Base-by-base conservation (phyloP, 2,329 filamentous ascomycete genomes). In the Paracorniculantispora psalliotae region DNA sequence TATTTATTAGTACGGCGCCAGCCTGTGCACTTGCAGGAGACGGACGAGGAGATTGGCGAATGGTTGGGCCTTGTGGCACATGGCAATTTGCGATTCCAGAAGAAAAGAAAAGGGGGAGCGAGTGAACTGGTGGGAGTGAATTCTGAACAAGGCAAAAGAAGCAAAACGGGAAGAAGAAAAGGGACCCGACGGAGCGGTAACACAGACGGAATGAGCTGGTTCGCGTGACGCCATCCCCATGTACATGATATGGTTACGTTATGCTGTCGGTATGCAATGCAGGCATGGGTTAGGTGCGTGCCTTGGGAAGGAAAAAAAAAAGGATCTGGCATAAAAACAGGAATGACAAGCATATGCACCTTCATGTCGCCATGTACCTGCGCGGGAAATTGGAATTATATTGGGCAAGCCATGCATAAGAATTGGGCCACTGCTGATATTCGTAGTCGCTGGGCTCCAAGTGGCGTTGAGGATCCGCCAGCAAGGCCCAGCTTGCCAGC, bases 11-110 rank as follows among this genome's bases (percentile, higher is more conserved):
- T 4, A 30, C 25, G 25, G n/a, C 26, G 44, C 50, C 37, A 53
- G 50, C 50, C 50, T 44, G 37, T 53, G 50, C 50, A 43, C 50
- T 43, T 53, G 50, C 37, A 43, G 50, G 25, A 25, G 13, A 19
- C 44, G 2, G 37, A 33, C 25, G 6, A 58, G 56, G 33, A 37
- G 52, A 51, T 43, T 35, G 26, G 39, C 46, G 37, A 52, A 44
- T 35, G 17, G 33, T 19, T 15, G 56, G 21, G 21, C 39, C 41
- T 46, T 33, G 52, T 44, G 41, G 52, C 25, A 55, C 39, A 46
- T 46, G 39, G 26, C 8, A 46, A 46, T 50, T 37, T 43, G 28
- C 48, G 37, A 26, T 33, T 54, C 15, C 7, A 30, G 17, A 53
- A 43, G 37, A 28, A 30, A 53, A 25, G 37, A 35, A 28, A 30